Percentiles rank a stretch among this genome's conserved stretches.
phyloP scores from a whole-genome alignment of 805 yeast species.

The Kodamaea kakaduensis region DNA sequence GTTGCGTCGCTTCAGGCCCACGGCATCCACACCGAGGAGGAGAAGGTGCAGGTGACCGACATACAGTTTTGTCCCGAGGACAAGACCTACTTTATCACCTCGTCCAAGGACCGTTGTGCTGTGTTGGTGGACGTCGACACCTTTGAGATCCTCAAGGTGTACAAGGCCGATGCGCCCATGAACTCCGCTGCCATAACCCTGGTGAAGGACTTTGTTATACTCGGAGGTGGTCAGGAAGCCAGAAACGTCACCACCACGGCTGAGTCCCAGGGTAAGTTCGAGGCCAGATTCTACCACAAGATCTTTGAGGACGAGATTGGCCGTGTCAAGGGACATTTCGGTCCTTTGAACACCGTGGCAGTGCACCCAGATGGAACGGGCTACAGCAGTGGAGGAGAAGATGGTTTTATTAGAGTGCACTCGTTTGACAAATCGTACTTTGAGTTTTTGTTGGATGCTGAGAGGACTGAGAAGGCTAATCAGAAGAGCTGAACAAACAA shows the following conservation, averaged over 20 bases:
- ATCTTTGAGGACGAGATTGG: conserved; percentile 94
- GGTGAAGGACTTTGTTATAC: conserved; percentile 80
- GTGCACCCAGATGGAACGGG: conserved; percentile 92
- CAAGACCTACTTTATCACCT: conserved; percentile 81
- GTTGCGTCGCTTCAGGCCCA: conserved; percentile 60
- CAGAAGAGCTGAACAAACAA: too few species aligned
- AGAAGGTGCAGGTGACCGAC: conserved; percentile 59
- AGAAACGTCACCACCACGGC: conserved; percentile 97
- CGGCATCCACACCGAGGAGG: conserved; percentile 54
- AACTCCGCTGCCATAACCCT: conserved; percentile 96
- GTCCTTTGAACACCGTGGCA: conserved; percentile 93
- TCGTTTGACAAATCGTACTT: conserved; percentile 88
- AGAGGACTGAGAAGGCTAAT: conserved; percentile 59
- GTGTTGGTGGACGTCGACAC: conserved; percentile 73
- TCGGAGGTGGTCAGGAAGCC: conserved; percentile 99
- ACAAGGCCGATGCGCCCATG: conserved; percentile 85
- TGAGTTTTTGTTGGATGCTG: conserved; percentile 85
- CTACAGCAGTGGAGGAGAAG: conserved; percentile 98
- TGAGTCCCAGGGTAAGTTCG: conserved; percentile 90
- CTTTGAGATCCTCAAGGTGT: conserved; percentile 67
- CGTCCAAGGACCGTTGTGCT: conserved; percentile 89
- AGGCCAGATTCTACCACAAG: conserved; percentile 93
- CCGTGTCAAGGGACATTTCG: conserved; percentile 97
- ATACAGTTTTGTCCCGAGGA: conserved; percentile 81
- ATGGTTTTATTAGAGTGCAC: conserved; percentile 93